Percentiles rank a stretch among this genome's conserved stretches.
Evolutionary conservation across 805 yeast species (phyloP).

Genomic region (Wickerhamiella alocasiicola): DNA sequence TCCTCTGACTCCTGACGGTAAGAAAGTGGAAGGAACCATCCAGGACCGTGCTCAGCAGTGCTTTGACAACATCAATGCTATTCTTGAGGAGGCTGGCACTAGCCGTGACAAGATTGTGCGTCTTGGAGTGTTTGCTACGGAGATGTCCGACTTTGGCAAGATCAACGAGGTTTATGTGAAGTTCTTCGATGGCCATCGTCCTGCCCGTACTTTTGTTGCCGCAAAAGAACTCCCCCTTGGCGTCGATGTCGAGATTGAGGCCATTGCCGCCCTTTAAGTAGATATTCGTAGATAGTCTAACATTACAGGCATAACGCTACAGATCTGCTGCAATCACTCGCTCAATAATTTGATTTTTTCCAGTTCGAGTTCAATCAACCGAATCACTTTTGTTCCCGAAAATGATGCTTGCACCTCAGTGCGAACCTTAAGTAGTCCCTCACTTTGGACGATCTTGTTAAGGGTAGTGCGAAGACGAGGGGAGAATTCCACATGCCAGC

Average conservation of each 20-base stretch:
- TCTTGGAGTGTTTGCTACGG: constrained; percentile 80
- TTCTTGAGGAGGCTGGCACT: constrained; percentile 78
- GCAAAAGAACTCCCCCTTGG: constrained; percentile 84
- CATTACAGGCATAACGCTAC: too few relatives aligned
- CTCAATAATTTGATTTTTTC: constrained; percentile 19
- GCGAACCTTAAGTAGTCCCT: constrained; percentile 66
- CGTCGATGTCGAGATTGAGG: constrained; percentile 80
- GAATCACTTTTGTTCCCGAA: constrained; percentile 24
- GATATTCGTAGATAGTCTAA: not conserved
- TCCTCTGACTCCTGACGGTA: constrained; percentile 71
- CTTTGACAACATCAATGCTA: constrained; percentile 35
- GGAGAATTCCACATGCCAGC: constrained; percentile 92
- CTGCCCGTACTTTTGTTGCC: constrained; percentile 97
- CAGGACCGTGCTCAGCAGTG: constrained; percentile 31
- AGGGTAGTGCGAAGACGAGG: constrained; percentile 50
- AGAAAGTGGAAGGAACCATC: constrained; percentile 65
- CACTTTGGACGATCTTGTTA: constrained; percentile 51
- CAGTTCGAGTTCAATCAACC: constrained; percentile 21
- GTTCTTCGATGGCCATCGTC: constrained; percentile 33
- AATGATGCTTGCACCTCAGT: constrained; percentile 27
- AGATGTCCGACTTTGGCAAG: constrained; percentile 72
- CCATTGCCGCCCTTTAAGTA: constrained; percentile 58
- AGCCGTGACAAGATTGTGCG: constrained; percentile 74
- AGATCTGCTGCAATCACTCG: constrained; percentile 21
- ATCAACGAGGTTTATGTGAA: constrained; percentile 73